phyloP scores from a whole-genome alignment of 1,139 yeast species.

The Magnusiomyces magnusii region DNA sequence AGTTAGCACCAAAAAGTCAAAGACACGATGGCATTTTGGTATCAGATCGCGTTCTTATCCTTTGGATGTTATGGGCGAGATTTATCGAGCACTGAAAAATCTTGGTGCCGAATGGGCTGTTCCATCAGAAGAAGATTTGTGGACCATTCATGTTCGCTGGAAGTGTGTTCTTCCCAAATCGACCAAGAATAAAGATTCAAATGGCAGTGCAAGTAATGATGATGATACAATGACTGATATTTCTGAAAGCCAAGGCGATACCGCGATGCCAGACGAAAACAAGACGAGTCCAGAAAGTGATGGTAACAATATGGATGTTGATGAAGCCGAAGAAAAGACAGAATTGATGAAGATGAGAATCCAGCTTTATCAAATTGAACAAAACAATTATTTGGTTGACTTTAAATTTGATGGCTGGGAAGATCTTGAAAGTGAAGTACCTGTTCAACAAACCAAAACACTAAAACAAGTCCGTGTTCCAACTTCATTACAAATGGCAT shows the following conservation, averaged over 20 bases:
- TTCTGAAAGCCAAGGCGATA: background rate
- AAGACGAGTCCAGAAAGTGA: background rate
- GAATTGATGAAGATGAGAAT: constrained; percentile 96
- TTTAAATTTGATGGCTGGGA: constrained; percentile 99
- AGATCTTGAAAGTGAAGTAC: constrained; percentile 17
- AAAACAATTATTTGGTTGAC: constrained; percentile 91
- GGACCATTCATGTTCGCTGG: constrained; percentile 99
- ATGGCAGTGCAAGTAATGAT: background rate
- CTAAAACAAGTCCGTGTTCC: background rate
- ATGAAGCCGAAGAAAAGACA: constrained; percentile 36
- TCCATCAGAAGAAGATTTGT: constrained; percentile 77
- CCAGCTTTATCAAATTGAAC: constrained; percentile 91
- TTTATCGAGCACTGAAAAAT: constrained; percentile 85
- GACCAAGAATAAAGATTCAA: constrained; percentile 14
- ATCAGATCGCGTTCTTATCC: constrained; percentile 95
- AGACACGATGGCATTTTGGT: constrained; percentile 98
- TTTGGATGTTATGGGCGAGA: constrained; percentile 97
- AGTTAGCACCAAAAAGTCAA: constrained; percentile 71
- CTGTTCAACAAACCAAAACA: background rate
- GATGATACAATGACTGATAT: constrained; percentile 9
- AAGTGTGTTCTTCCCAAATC: constrained; percentile 51
- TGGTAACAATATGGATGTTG: background rate
- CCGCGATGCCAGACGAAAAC: constrained; percentile 1
- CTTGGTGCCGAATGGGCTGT: constrained; percentile 97
- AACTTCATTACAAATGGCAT: constrained; percentile 3